Percentiles rank a stretch among this genome's conserved stretches.
phyloP scores from a whole-genome alignment of 2,329 filamentous ascomycete genomes.

The Canariomyces notabilis region DNA sequence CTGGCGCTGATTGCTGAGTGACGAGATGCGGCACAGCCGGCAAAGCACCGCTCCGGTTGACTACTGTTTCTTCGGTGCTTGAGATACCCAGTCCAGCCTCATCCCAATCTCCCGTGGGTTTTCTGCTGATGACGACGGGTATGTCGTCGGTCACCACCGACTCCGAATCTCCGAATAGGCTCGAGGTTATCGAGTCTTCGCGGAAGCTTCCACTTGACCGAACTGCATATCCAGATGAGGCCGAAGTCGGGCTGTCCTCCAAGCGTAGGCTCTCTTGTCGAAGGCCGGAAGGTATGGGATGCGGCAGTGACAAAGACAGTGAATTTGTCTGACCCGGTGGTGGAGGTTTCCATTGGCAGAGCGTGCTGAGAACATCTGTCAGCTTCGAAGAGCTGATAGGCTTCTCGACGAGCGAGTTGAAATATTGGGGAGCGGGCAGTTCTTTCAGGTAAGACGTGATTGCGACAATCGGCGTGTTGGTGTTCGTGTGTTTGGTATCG shows the following conservation, averaged over 20 bases:
- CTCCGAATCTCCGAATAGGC: conserved; percentile 82
- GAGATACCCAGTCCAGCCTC: conserved; percentile 75
- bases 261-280: conserved; percentile 58
- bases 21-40: conserved; percentile 47
- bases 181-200: conserved; percentile 84
- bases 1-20: conserved; percentile 61
- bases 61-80: conserved; percentile 47
- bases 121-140: conserved; percentile 68
- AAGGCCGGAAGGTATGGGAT: conserved; percentile 58
- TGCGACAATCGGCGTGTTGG: conserved; percentile 89
- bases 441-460: conserved; percentile 99
- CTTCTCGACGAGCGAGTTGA: conserved; percentile 93
- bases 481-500: conserved; percentile 92
- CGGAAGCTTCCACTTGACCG: conserved; percentile 71
- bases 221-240: conserved; percentile 65
- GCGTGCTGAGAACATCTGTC: conserved; percentile 76
- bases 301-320: conserved; percentile 44
- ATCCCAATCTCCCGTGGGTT: conserved; percentile 72
- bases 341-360: conserved; percentile 91
- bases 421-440: conserved; percentile 88
- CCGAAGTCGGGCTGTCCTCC: conserved; percentile 81
- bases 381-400: conserved; percentile 90
- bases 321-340: conserved; percentile 41
- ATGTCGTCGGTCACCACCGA: conserved; percentile 73
- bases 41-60: conserved; percentile 31